phyloP scores from a whole-genome alignment of 108 stramenopile genomes.

The Pseudonitzschia multistriata region DNA sequence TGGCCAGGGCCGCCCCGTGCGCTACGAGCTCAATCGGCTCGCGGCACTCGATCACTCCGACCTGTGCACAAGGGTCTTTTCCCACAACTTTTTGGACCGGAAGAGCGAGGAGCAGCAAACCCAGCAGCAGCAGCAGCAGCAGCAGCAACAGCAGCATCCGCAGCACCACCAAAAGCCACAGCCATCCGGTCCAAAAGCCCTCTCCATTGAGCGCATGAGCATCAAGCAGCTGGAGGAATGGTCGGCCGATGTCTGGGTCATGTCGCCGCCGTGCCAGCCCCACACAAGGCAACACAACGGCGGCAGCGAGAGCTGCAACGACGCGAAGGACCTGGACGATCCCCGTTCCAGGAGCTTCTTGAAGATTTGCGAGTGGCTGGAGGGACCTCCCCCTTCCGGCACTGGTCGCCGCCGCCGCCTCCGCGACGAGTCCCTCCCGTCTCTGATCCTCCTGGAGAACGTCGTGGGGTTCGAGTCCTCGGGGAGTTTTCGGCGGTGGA shows the following conservation, averaged over 20 bases:
- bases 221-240: constrained; percentile 42
- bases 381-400: constrained; percentile 34
- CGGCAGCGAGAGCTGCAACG: not conserved
- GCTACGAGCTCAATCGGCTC: constrained; percentile 29
- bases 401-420: constrained; percentile 78
- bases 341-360: constrained; percentile 20
- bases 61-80: constrained; percentile 59
- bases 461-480: constrained; percentile 87
- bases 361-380: constrained; percentile 9
- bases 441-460: constrained; percentile 78
- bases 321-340: not conserved
- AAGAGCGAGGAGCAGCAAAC: constrained; percentile 8
- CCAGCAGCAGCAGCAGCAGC: not conserved
- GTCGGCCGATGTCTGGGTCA: constrained; percentile 70
- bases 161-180: not conserved
- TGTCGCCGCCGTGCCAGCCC: constrained; percentile 91
- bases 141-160: not conserved
- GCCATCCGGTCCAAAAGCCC: constrained; percentile 22
- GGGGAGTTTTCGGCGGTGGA: constrained; percentile 53
- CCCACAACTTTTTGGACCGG: constrained; percentile 56
- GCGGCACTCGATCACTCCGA: constrained; percentile 83
- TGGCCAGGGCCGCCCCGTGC: not conserved
- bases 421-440: constrained; percentile 49
- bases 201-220: constrained; percentile 60
- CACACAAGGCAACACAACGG: constrained; percentile 49